A percentile compares a stretch with the other conserved stretches of the same genome.
Evolutionary conservation across 129 eudicot species (phyloP).

Genomic region (Escallonia rubra): DNA sequence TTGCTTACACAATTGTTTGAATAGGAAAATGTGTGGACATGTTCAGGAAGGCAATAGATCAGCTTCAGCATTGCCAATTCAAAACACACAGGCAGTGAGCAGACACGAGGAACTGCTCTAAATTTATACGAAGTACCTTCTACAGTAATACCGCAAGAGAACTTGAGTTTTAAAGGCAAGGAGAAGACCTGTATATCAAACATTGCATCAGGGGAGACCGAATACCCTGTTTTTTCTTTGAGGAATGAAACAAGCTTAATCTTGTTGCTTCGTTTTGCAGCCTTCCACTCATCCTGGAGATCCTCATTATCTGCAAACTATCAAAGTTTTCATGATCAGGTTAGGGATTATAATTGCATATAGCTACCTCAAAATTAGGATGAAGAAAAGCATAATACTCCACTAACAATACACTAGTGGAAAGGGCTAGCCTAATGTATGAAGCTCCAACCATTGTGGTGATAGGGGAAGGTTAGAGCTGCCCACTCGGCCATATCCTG

Average conservation of each 20-base stretch:
- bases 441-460: too few relatives aligned
- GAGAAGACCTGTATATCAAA: constrained; percentile 84
- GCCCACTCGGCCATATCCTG: too few relatives aligned
- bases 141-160: constrained; percentile 2
- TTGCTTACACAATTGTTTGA: too few relatives aligned
- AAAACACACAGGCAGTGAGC: not conserved
- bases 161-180: constrained; percentile 8
- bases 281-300: constrained; percentile 84
- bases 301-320: constrained; percentile 89
- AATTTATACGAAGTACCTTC: not conserved
- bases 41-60: not conserved
- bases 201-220: constrained; percentile 90
- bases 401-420: not conserved
- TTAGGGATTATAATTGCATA: constrained; percentile 6
- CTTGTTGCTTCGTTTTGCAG: constrained; percentile 78
- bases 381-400: not conserved
- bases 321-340: constrained; percentile 5
- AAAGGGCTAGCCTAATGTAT: too few relatives aligned
- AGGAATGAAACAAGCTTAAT: constrained; percentile 64
- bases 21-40: too few relatives aligned
- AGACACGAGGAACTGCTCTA: not conserved
- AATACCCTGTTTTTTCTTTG: constrained; percentile 81
- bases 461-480: too few relatives aligned
- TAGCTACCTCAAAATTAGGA: not conserved
- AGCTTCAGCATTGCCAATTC: not conserved